Conservation (phyloP, 306 rosid genomes). For the Cucurbita moschata region DNA sequence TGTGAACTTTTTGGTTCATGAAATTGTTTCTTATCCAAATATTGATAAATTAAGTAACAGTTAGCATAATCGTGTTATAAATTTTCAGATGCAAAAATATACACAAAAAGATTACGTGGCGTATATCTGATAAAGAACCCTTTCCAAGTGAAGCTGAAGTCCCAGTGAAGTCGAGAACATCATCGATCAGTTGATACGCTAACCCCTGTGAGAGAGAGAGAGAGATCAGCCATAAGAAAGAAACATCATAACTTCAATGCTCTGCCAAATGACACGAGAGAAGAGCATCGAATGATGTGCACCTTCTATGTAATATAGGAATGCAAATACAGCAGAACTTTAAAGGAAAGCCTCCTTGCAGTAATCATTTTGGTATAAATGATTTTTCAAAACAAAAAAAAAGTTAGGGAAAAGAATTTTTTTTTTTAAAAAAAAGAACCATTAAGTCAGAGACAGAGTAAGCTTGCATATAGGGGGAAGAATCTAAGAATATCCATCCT, state of each 20-base stretch:
- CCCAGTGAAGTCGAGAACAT: slow-evolving; percentile 85
- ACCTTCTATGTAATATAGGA: not conserved
- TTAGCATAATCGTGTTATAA: not conserved
- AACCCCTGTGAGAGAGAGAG: slow-evolving; percentile 51
- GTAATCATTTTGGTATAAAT: not conserved
- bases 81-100: not conserved
- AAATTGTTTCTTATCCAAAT: not conserved
- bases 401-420: not conserved
- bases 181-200: slow-evolving; percentile 89
- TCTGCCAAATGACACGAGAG: not conserved
- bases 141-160: slow-evolving; percentile 87
- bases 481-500: not conserved
- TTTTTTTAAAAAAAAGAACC: not conserved
- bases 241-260: not conserved
- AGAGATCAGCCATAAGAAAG: not conserved
- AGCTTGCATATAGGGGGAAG: not conserved
- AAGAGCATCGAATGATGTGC: not conserved
- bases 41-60: not conserved
- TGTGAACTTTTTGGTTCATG: not conserved
- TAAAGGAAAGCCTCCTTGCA: not conserved
- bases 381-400: no score
- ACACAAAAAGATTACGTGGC: slow-evolving; percentile 38
- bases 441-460: not conserved
- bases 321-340: not conserved
- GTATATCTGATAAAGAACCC: slow-evolving; percentile 85